These are phyloP conservation scores for Lactuca saligna DNA, from an alignment of 129 eudicot genomes.

Conservation along the genomic window DNA sequence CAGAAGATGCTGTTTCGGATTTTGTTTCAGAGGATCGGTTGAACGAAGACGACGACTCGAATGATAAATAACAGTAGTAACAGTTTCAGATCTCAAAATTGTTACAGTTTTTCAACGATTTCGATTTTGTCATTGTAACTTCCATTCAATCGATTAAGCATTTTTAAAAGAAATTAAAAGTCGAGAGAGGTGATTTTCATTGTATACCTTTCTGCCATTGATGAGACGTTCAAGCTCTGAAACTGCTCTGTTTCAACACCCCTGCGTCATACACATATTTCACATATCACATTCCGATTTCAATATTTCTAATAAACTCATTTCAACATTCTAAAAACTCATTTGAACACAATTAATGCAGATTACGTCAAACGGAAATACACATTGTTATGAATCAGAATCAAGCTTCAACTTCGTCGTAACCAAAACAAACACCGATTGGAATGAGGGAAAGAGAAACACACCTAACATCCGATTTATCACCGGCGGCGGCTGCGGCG, in stretches of 20 bases:
- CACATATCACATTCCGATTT: slow-evolving; percentile 5
- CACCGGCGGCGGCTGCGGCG: not conserved
- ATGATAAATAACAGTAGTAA: slow-evolving; percentile 28
- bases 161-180: too few species aligned
- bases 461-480: slow-evolving; percentile 21
- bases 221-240: slow-evolving; percentile 56
- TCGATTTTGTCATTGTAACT: slow-evolving; percentile 8
- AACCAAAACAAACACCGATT: slow-evolving; percentile 1
- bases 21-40: not conserved
- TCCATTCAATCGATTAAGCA: too few species aligned
- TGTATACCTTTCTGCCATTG: slow-evolving; percentile 55
- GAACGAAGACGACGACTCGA: not conserved
- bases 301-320: not conserved
- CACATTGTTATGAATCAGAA: not conserved
- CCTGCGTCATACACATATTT: slow-evolving; percentile 39
- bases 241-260: slow-evolving; percentile 49
- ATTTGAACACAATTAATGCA: not conserved
- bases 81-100: slow-evolving; percentile 35
- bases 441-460: slow-evolving; percentile 6
- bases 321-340: slow-evolving; percentile 9
- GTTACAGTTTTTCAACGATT: slow-evolving; percentile 25
- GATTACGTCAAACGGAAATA: not conserved
- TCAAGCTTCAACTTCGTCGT: slow-evolving; percentile 10
- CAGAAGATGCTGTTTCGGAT: not conserved
- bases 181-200: not conserved